A percentile compares a stretch with the other conserved stretches of the same genome.
Evolutionary conservation across 768 basidiomycete species (phyloP).

Genomic region (Naganishia friedmannii): DNA sequence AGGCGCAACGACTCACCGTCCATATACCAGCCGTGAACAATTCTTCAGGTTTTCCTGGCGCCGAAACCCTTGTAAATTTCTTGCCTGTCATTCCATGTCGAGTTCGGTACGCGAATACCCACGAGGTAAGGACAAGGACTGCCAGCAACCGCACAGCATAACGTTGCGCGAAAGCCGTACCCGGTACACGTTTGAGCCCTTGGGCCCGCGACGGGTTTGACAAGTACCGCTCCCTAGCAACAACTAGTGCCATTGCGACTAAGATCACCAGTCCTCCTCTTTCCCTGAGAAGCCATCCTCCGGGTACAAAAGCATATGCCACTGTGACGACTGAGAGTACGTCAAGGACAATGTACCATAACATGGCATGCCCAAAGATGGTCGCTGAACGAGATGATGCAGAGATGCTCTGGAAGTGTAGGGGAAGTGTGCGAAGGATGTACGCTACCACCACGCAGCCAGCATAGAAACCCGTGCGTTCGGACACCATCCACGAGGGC

Average conservation of each 20-base stretch:
- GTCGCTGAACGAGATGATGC: constrained; percentile 53
- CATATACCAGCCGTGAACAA: constrained; percentile 74
- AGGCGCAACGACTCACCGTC: constrained; percentile 59
- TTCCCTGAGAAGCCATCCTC: constrained; percentile 71
- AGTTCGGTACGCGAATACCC: not conserved
- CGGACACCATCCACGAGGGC: constrained; percentile 28
- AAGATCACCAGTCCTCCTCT: constrained; percentile 63
- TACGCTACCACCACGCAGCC: constrained; percentile 58
- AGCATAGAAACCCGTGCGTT: constrained; percentile 70
- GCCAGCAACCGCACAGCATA: not conserved
- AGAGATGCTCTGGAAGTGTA: constrained; percentile 58
- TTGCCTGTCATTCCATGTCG: not conserved
- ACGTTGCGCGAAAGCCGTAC: not conserved
- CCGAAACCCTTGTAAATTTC: constrained; percentile 25
- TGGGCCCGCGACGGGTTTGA: not conserved
- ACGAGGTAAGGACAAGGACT: not conserved
- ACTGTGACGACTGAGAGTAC: constrained; percentile 76
- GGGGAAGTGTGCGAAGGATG: constrained; percentile 54
- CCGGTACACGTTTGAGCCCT: not conserved
- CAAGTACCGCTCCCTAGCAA: not conserved
- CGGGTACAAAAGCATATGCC: constrained; percentile 86
- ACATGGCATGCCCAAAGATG: constrained; percentile 60
- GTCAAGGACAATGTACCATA: constrained; percentile 63
- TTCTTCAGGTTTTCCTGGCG: constrained; percentile 32
- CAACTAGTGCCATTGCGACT: not conserved